phyloP scores from a whole-genome alignment of 2,329 filamentous ascomycete species.

The Phyllachora maydis region DNA sequence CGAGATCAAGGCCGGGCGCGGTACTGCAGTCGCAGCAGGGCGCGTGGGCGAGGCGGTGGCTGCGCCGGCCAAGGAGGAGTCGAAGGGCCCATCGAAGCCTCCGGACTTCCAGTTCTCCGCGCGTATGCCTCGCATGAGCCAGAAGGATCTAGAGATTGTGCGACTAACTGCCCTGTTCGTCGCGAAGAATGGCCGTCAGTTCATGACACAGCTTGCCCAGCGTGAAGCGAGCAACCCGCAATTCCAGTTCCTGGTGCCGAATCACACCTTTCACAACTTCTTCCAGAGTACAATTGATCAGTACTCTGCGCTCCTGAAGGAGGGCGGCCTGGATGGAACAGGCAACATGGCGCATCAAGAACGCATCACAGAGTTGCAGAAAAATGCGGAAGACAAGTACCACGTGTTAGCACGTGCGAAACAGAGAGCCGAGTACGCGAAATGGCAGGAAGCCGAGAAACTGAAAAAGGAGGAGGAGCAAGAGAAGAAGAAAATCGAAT shows the following conservation, averaged over 20 bases:
- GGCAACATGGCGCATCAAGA: constrained; percentile 50
- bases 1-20: constrained; percentile 70
- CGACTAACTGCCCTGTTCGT: constrained; percentile 75
- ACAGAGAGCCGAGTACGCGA: constrained; percentile 71
- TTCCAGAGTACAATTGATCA: constrained; percentile 87
- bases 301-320: constrained; percentile 60
- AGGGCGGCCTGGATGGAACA: constrained; percentile 43
- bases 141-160: constrained; percentile 65
- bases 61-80: constrained; percentile 36
- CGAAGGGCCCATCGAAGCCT: constrained; percentile 67
- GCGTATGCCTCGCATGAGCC: constrained; percentile 91
- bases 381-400: constrained; percentile 61
- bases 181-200: constrained; percentile 78
- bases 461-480: constrained; percentile 75
- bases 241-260: constrained; percentile 87
- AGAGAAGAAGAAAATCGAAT: constrained; percentile 54
- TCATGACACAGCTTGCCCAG: constrained; percentile 77
- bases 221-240: constrained; percentile 80
- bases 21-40: constrained; percentile 59
- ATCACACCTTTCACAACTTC: constrained; percentile 91
- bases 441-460: constrained; percentile 68
- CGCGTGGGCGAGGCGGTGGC: constrained; percentile 41
- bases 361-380: constrained; percentile 50
- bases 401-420: constrained; percentile 62
- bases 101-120: constrained; percentile 84